Percentiles rank a stretch among this genome's conserved stretches.
phyloP scores from a whole-genome alignment of 148 eudicot species.

The Mesembryanthemum crystallinum region DNA sequence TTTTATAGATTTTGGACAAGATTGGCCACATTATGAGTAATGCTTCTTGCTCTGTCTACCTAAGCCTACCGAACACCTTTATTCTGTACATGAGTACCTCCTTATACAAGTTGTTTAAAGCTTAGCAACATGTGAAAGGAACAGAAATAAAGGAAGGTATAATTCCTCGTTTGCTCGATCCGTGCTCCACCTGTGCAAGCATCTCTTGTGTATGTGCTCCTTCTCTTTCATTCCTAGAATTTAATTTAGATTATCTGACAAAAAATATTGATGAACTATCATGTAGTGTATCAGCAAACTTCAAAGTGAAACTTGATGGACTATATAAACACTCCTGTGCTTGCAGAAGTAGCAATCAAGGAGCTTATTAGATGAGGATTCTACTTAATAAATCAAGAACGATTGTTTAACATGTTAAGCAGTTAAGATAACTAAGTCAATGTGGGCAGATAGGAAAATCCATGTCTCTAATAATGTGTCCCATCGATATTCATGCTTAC shows the following conservation, averaged over 20 bases:
- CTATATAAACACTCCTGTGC: not conserved
- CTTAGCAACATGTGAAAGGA: not conserved
- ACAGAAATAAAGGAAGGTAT: not conserved
- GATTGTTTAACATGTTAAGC: not conserved
- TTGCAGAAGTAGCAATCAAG: not conserved
- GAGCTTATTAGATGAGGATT: not conserved
- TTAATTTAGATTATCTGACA: too few species aligned
- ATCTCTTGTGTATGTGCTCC: too few species aligned
- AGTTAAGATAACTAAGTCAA: not conserved
- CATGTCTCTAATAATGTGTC: not conserved
- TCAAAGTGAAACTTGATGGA: not conserved
- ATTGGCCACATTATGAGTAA: not conserved
- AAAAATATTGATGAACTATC: too few species aligned
- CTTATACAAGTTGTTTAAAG: not conserved
- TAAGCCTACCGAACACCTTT: not conserved
- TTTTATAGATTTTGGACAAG: not conserved
- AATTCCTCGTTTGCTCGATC: not conserved
- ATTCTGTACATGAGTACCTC: too few species aligned
- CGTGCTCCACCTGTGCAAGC: not conserved
- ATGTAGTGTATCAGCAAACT: not conserved
- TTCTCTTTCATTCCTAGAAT: too few species aligned
- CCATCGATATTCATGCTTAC: not conserved
- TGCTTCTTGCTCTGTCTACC: not conserved
- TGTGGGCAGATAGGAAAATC: not conserved
- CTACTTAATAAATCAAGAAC: not conserved